Conservation (phyloP, 1,139 yeast species). For the Protomyces lactucae-debilis region DNA sequence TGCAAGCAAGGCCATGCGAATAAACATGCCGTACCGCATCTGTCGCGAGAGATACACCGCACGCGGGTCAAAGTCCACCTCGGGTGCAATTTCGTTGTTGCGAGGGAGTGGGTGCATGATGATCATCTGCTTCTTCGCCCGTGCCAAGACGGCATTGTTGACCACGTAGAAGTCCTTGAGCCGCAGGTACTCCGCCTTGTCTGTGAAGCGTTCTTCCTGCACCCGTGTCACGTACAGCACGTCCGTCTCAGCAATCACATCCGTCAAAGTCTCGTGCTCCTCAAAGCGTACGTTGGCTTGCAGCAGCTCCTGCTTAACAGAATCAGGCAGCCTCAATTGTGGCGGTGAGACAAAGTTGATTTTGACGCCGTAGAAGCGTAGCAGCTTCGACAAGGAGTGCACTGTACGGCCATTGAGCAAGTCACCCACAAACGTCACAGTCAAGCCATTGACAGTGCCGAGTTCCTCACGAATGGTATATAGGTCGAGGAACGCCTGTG, state of each 20-base stretch:
- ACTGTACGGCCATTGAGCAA: constrained; percentile 97
- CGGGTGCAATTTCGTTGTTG: constrained; percentile 91
- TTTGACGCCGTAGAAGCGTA: constrained; percentile 88
- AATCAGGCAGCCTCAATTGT: constrained; percentile 77
- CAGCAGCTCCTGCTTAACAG: constrained; percentile 59
- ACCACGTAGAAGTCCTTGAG: constrained; percentile 89
- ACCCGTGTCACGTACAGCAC: constrained; percentile 97
- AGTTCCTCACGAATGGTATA: constrained; percentile 98
- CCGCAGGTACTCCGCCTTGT: constrained; percentile 70
- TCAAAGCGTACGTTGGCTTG: constrained; percentile 62
- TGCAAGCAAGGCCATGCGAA: constrained; percentile 97
- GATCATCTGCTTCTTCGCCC: constrained; percentile 92
- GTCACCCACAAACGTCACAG: constrained; percentile 98
- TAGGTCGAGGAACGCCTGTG: constrained; percentile 94
- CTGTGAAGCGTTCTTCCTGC: constrained; percentile 90
- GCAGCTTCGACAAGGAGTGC: constrained; percentile 86
- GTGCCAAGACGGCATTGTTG: constrained; percentile 81
- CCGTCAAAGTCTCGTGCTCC: constrained; percentile 73
- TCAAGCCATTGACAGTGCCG: constrained; percentile 96
- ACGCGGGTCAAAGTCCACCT: constrained; percentile 89
- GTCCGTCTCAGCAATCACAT: constrained; percentile 81
- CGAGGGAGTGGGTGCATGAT: constrained; percentile 99
- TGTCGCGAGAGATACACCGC: constrained; percentile 32
- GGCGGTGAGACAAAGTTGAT: constrained; percentile 87
- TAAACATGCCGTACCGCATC: constrained; percentile 95